Conservation (phyloP, 805 yeast species). For the Diddensiella caesifluorescens region DNA sequence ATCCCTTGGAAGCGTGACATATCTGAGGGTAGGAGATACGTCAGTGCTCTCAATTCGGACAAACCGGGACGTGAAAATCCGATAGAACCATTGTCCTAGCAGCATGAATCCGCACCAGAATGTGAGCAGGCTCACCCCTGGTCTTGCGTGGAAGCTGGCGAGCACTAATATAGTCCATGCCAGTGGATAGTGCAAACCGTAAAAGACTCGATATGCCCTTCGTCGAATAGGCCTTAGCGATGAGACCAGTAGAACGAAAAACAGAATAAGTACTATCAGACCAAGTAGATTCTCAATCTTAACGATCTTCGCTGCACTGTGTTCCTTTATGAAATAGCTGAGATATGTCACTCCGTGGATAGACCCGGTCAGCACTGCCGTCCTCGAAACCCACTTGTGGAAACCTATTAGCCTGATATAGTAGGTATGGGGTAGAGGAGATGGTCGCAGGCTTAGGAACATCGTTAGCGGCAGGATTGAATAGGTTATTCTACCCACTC, state of each 20-base stretch:
- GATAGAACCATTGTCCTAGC: slow-evolving; percentile 50
- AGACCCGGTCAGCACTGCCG: slow-evolving; percentile 60
- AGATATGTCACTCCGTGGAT: slow-evolving; percentile 53
- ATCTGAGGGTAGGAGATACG: slow-evolving; percentile 42
- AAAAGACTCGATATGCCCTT: slow-evolving; percentile 57
- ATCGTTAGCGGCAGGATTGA: slow-evolving; percentile 72
- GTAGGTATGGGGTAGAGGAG: slow-evolving; percentile 73
- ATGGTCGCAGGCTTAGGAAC: slow-evolving; percentile 72
- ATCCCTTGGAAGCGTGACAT: slow-evolving; percentile 46
- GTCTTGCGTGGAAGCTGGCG: slow-evolving; percentile 75
- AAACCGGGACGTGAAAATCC: slow-evolving; percentile 34
- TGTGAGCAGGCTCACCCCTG: slow-evolving; percentile 59
- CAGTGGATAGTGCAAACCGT: slow-evolving; percentile 61
- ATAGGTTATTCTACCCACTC: slow-evolving; percentile 73
- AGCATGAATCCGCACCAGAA: slow-evolving; percentile 48
- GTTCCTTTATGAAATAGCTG: slow-evolving; percentile 45
- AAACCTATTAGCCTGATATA: slow-evolving; percentile 70
- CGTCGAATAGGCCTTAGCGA: slow-evolving; percentile 64
- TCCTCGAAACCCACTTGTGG: slow-evolving; percentile 87
- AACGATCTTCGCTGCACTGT: slow-evolving; percentile 42
- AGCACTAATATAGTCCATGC: slow-evolving; percentile 72
- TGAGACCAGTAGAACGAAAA: slow-evolving; percentile 56
- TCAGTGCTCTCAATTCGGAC: slow-evolving; percentile 28
- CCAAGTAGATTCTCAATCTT: slow-evolving; percentile 66
- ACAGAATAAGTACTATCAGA: slow-evolving; percentile 59